phyloP scores from a whole-genome alignment of 2,329 filamentous ascomycete species.

The Nectriaceae sp. region DNA sequence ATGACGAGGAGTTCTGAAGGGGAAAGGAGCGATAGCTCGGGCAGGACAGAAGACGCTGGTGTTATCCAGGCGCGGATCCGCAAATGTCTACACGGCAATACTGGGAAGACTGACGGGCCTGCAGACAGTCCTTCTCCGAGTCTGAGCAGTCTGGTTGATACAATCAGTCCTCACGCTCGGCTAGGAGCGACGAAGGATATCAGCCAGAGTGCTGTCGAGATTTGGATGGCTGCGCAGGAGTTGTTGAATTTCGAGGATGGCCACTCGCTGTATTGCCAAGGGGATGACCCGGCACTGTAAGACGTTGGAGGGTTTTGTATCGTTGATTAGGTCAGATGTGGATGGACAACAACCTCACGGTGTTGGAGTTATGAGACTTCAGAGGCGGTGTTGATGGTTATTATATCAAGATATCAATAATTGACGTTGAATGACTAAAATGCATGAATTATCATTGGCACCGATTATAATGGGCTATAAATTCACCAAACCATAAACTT shows the following conservation, averaged over 20 bases:
- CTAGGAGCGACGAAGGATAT: slow-evolving; percentile 8
- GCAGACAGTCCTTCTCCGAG: slow-evolving; percentile 3
- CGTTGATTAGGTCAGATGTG: no score
- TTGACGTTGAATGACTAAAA: no score
- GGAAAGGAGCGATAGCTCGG: slow-evolving; percentile 22
- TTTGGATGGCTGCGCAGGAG: slow-evolving; percentile 36
- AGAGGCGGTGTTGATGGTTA: no score
- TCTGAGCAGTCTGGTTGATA: background rate
- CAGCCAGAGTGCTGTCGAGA: slow-evolving; percentile 24
- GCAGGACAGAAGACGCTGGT: slow-evolving; percentile 26
- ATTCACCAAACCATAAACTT: no score
- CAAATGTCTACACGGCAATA: slow-evolving; percentile 24
- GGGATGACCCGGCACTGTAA: no score
- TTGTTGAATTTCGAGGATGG: slow-evolving; percentile 27
- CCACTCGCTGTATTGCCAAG: background rate
- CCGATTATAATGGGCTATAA: no score
- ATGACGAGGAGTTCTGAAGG: background rate
- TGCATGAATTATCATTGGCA: no score
- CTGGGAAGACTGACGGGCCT: slow-evolving; percentile 12
- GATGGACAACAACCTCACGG: no score
- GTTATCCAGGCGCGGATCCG: slow-evolving; percentile 29
- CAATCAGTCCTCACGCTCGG: no score
- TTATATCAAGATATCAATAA: no score
- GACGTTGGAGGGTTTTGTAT: no score
- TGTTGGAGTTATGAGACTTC: no score